Evolutionary conservation across 108 stramenopile genomes (phyloP).

Genomic region (Chaetoceros tenuissimus): DNA sequence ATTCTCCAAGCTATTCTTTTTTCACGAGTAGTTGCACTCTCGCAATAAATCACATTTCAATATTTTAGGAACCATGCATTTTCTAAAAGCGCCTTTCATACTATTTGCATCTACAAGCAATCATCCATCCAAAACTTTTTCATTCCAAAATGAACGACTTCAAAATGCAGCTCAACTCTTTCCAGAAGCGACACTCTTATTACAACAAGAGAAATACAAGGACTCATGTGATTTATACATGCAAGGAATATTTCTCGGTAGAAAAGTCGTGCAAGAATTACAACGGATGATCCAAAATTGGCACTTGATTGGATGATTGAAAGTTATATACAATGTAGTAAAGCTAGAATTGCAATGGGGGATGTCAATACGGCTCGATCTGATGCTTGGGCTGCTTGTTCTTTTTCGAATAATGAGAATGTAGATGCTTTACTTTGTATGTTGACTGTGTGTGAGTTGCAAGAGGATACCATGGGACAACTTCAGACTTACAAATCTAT

Average conservation of each 20-base stretch:
- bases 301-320: constrained; percentile 6
- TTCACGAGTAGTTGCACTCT: no score
- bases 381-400: constrained; percentile 14
- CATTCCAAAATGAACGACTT: constrained; percentile 4
- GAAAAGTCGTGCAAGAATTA: constrained; percentile 4
- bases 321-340: background rate
- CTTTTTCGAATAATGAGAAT: constrained; percentile 1
- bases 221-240: constrained; percentile 3
- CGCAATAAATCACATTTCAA: no score
- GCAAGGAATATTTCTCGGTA: constrained; percentile 5
- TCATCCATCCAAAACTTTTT: no score
- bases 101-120: no score
- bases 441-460: constrained; percentile 9
- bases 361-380: constrained; percentile 7
- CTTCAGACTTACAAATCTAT: constrained; percentile 7
- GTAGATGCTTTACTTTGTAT: constrained; percentile 2
- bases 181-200: background rate
- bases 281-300: background rate
- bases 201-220: background rate
- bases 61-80: no score
- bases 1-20: no score
- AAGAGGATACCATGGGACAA: constrained; percentile 2
- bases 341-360: constrained; percentile 3
- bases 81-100: no score
- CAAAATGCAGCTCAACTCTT: constrained; percentile 6